Conservation (phyloP, 306 rosid genomes). For the Morella rubra region DNA sequence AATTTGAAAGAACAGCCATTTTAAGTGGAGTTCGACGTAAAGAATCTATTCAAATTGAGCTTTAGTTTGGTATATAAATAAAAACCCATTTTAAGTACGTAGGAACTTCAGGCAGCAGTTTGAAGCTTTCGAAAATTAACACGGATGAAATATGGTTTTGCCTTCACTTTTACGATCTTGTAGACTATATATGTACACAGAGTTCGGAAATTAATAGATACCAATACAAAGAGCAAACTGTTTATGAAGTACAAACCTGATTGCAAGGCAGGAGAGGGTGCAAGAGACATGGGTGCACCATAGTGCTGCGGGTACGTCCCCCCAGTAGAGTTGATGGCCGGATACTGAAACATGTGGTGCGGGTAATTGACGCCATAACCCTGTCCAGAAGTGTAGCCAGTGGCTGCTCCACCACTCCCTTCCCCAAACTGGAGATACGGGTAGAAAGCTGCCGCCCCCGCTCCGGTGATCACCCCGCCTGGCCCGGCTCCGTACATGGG, state of each 20-base stretch:
- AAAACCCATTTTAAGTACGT: no score
- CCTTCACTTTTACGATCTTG: no score
- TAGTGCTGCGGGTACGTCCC: conserved; percentile 65
- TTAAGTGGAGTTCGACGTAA: no score
- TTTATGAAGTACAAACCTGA: conserved; percentile 51
- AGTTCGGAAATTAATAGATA: neutral
- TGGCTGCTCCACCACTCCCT: conserved; percentile 40
- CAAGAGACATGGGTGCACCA: conserved; percentile 85
- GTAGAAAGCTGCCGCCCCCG: conserved; percentile 51
- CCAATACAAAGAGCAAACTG: neutral
- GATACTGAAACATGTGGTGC: conserved; percentile 74
- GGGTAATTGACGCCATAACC: conserved; percentile 75
- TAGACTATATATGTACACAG: neutral
- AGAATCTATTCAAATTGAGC: no score
- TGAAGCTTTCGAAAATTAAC: no score
- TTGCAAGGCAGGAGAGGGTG: conserved; percentile 90
- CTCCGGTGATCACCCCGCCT: conserved; percentile 75
- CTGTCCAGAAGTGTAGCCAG: conserved; percentile 50
- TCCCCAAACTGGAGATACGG: conserved; percentile 79
- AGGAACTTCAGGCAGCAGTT: no score
- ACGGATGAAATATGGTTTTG: no score
- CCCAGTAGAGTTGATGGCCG: conserved; percentile 64
- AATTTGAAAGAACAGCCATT: neutral
- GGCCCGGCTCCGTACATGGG: conserved; percentile 71
- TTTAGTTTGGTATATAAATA: no score